Base-by-base conservation (phyloP, 2,329 filamentous ascomycete species). In the Shiraia sp. region DNA sequence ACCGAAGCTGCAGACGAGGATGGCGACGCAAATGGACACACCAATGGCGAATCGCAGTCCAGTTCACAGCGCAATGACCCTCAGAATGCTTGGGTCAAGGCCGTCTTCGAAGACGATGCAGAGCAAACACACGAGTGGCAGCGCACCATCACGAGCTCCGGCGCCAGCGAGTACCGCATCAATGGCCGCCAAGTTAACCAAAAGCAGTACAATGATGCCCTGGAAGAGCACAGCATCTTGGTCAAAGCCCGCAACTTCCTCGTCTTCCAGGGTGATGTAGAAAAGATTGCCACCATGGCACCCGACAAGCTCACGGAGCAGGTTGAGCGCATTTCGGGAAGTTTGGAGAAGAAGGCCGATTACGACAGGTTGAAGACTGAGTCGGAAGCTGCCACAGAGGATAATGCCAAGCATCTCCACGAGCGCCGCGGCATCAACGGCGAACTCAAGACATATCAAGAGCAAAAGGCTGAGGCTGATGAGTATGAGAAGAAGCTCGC, bases 181-280 rank as follows among this genome's bases (percentile, higher is more conserved):
- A 97, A 99, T 73, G 90, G 95, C 56, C 86, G 87, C 36, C 77
- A 87, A 26, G 93, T 99, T 33, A 89, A 85, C 2, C 90, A 91
- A 2, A 88, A 89, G 61, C 86, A 93, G 65, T 99, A 99, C 76
- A 97, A 97, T 66, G 87, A 92, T 44, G 85, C 89, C 2, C 79
- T 99, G 10, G 93, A 99, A 69, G 78, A 83, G 14, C 92, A 99
- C 69, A 96, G 96, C 61, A 99, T 99, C 54, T 75, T 99, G 47
- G 97, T 99, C 76, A 97, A 96, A 71, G 93, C 93, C 24, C 83
- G 93, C 53, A 99, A 99, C 66, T 99, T 99, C 68, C 80, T 99
- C 4, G 93, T 99, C 25, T 99, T 99, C 68, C 93, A 99, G 70
- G 95, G 93, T 53, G 93, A 99, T 66, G 92, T 99, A 13, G 93